Conservation (phyloP, 306 rosid genomes). For the Prunus dulcis region DNA sequence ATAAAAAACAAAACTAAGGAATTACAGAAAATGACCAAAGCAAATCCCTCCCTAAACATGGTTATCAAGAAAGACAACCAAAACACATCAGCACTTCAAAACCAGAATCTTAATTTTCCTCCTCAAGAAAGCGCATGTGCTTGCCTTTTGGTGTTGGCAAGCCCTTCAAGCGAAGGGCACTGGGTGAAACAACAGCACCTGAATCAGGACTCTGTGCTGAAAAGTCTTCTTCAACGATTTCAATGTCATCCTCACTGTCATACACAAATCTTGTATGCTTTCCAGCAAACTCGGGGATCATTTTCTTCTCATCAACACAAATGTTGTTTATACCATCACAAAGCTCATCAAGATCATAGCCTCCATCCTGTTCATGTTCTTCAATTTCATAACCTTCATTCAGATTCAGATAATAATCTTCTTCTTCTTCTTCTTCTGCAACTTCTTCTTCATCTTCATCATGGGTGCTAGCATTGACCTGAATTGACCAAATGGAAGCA, state of each 20-base stretch:
- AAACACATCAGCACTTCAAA: neutral
- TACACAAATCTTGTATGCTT: slow-evolving; percentile 79
- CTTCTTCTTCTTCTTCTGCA: slow-evolving; percentile 21
- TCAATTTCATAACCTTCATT: slow-evolving; percentile 23
- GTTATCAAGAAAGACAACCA: slow-evolving; percentile 43
- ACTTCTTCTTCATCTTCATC: slow-evolving; percentile 55
- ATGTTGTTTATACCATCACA: slow-evolving; percentile 68
- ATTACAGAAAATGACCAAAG: neutral
- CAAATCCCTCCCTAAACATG: neutral
- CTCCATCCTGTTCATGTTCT: slow-evolving; percentile 20
- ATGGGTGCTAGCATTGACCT: slow-evolving; percentile 66
- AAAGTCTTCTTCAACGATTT: slow-evolving; percentile 49
- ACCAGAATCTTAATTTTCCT: slow-evolving; percentile 18
- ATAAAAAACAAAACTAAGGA: neutral
- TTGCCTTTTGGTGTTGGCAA: slow-evolving; percentile 86
- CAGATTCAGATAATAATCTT: slow-evolving; percentile 22
- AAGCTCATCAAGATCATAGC: slow-evolving; percentile 48
- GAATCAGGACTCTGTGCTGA: neutral
- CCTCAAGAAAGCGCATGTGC: slow-evolving; percentile 76
- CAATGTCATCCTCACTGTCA: slow-evolving; percentile 62
- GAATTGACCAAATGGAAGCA: slow-evolving; percentile 85
- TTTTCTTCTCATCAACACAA: slow-evolving; percentile 45
- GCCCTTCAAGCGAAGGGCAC: slow-evolving; percentile 56
- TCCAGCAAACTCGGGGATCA: slow-evolving; percentile 50
- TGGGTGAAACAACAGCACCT: slow-evolving; percentile 27